Evolutionary conservation across 345 rosid species (phyloP).

Genomic region (Pelargonium nanum): DNA sequence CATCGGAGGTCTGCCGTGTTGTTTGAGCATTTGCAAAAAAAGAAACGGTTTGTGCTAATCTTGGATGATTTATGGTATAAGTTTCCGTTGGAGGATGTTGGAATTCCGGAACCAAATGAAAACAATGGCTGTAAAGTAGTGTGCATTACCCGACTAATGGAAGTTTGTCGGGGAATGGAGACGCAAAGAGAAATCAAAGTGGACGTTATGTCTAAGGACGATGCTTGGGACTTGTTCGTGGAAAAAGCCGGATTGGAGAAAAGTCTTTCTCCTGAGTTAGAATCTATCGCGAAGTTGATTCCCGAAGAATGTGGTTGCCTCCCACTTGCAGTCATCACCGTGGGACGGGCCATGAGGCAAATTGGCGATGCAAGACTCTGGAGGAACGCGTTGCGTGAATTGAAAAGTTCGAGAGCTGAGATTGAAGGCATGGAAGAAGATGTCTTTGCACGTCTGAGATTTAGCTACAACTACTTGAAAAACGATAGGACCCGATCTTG

Average conservation of each 20-base stretch:
- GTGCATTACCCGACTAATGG: neutral
- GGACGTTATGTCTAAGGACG: constrained; percentile 12
- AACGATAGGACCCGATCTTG: constrained; percentile 4
- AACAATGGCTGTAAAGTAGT: constrained; percentile 9
- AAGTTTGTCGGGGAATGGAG: constrained; percentile 11
- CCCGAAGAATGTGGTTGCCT: constrained; percentile 12
- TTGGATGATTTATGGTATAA: constrained; percentile 17
- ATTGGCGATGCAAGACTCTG: constrained; percentile 7
- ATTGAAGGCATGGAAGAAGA: constrained; percentile 9
- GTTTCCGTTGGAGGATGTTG: constrained; percentile 10
- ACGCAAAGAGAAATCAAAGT: constrained; percentile 6
- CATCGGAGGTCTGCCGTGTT: neutral
- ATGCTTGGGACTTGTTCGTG: constrained; percentile 16
- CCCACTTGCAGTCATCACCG: constrained; percentile 13
- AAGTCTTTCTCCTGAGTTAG: constrained; percentile 3
- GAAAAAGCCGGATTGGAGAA: constrained; percentile 12
- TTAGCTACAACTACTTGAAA: constrained; percentile 9
- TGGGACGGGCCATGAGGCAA: constrained; percentile 12
- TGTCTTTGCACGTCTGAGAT: constrained; percentile 9
- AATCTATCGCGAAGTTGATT: constrained; percentile 7
- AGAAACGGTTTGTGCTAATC: constrained; percentile 5
- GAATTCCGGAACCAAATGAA: constrained; percentile 12
- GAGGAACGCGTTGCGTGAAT: constrained; percentile 14
- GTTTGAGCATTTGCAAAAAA: constrained; percentile 4
- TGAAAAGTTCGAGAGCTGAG: constrained; percentile 8